A percentile compares a stretch with the other conserved stretches of the same genome.
phyloP scores from a whole-genome alignment of 805 yeast genomes.

The Wickerhamiella parazyma region DNA sequence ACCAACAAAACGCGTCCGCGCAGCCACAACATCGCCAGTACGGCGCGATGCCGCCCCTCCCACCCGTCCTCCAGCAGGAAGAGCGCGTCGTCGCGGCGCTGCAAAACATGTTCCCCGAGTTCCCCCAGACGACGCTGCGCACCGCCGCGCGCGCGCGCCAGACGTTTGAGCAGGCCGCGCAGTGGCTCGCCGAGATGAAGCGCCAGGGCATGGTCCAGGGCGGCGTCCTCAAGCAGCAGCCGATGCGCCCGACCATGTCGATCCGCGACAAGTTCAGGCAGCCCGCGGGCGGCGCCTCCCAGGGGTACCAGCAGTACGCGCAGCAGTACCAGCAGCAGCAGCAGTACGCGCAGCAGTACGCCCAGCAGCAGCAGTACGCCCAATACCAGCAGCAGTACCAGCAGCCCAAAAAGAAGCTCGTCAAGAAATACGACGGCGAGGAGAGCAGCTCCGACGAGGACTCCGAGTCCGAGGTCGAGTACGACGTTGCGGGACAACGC shows the following conservation, averaged over 20 bases:
- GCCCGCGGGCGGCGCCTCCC: too few relatives aligned
- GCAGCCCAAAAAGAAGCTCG: conserved; percentile 9
- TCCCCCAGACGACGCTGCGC: conserved; percentile 18
- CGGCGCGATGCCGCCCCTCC: conserved; percentile 6
- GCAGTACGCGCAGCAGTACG: conserved; percentile 3
- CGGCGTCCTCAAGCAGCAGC: conserved; percentile 22
- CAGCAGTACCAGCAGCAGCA: conserved; percentile 5
- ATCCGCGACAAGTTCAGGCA: conserved; percentile 27
- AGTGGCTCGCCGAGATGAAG: conserved; percentile 24
- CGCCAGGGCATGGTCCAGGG: conserved; percentile 20
- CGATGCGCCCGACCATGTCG: conserved; percentile 21
- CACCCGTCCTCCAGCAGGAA: conserved; percentile 8
- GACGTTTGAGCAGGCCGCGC: conserved; percentile 26
- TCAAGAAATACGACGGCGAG: conserved; percentile 26
- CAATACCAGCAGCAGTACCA: conserved; percentile 7
- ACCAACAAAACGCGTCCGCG: neutral
- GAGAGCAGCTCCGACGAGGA: conserved; percentile 37
- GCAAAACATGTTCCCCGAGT: conserved; percentile 16
- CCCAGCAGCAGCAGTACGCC: conserved; percentile 8
- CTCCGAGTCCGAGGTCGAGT: conserved; percentile 30
- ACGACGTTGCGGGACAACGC: conserved; percentile 22
- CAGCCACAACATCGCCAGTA: conserved; percentile 6
- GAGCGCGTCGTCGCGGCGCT: conserved; percentile 12
- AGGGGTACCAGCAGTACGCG: neutral
- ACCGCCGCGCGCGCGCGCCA: conserved; percentile 21